Evolutionary conservation across 1,284 basidiomycete genomes (phyloP).

Genomic region (Exsudoporus floridanus): DNA sequence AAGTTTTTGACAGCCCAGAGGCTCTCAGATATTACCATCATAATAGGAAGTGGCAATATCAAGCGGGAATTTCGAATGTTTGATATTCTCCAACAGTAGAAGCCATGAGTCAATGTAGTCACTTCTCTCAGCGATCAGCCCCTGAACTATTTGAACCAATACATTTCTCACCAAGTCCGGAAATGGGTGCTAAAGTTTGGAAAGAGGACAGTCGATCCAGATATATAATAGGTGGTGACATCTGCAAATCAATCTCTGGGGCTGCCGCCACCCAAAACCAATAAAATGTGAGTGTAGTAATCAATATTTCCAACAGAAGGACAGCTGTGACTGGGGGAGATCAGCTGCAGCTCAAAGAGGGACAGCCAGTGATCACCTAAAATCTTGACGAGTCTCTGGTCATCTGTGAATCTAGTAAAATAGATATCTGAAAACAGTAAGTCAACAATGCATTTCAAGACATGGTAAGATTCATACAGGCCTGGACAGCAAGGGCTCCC

Average conservation of each 20-base stretch:
- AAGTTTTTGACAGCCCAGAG: background rate
- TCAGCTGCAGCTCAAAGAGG: background rate
- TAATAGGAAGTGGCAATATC: constrained; percentile 13
- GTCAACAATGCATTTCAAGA: background rate
- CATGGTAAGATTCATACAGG: background rate
- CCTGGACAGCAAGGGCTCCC: background rate
- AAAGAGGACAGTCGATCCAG: too few relatives aligned
- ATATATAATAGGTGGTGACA: too few relatives aligned
- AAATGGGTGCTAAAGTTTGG: background rate
- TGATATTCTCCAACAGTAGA: constrained; percentile 23
- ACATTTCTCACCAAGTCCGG: constrained; percentile 18
- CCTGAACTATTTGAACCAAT: background rate
- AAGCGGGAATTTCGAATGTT: constrained; percentile 1
- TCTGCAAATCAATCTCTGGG: too few relatives aligned
- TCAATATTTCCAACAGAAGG: constrained; percentile 16
- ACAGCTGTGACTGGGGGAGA: constrained; percentile 5
- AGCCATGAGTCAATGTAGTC: constrained; percentile 1
- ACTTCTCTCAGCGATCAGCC: constrained; percentile 8
- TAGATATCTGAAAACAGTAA: constrained; percentile 7
- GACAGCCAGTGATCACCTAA: background rate
- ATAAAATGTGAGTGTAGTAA: constrained; percentile 10
- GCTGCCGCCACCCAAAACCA: constrained; percentile 15
- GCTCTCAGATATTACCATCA: constrained; percentile 13
- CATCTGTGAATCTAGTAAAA: constrained; percentile 8
- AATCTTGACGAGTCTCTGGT: constrained; percentile 1